Percentiles rank a stretch among this genome's conserved stretches.
Evolutionary conservation across 1,139 yeast genomes (phyloP).

Genomic region (Debaryomyces robertsiae): DNA sequence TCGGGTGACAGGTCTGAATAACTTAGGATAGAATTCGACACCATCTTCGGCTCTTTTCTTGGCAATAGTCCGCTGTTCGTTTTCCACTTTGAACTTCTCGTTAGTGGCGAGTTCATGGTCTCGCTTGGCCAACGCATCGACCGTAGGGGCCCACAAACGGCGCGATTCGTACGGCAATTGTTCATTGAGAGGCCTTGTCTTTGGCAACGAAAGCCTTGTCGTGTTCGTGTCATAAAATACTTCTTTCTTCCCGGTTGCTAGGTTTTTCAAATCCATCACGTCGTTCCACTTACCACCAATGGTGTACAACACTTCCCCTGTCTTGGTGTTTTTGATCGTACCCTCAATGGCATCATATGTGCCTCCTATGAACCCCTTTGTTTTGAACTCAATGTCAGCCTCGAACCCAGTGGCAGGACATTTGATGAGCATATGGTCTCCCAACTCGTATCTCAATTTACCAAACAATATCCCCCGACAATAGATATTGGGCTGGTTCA

Average conservation of each 20-base stretch:
- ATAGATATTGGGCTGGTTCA: slow-evolving; percentile 93
- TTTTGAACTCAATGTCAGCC: slow-evolving; percentile 90
- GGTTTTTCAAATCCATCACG: slow-evolving; percentile 67
- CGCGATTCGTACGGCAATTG: slow-evolving; percentile 85
- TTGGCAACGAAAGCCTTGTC: slow-evolving; percentile 58
- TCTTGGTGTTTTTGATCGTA: slow-evolving; percentile 52
- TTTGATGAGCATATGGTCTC: slow-evolving; percentile 81
- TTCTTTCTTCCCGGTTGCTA: slow-evolving; percentile 47
- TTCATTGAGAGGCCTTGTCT: slow-evolving; percentile 73
- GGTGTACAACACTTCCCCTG: slow-evolving; percentile 61
- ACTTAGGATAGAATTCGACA: slow-evolving; percentile 74
- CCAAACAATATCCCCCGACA: slow-evolving; percentile 96
- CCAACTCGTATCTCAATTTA: slow-evolving; percentile 82
- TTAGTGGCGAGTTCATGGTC: slow-evolving; percentile 84
- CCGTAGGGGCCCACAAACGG: slow-evolving; percentile 78
- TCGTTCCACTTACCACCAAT: slow-evolving; percentile 95
- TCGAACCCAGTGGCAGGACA: slow-evolving; percentile 61
- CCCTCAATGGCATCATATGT: slow-evolving; percentile 91
- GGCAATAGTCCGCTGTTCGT: slow-evolving; percentile 73
- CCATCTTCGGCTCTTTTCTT: slow-evolving; percentile 78
- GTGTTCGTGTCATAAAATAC: slow-evolving; percentile 66
- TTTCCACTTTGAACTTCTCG: slow-evolving; percentile 84
- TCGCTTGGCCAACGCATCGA: slow-evolving; percentile 72
- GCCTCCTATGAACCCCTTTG: slow-evolving; percentile 92
- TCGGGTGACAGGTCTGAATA: slow-evolving; percentile 52